These are phyloP conservation scores for Neurospora sp. DNA, from an alignment of 2,329 filamentous ascomycete species.

Conservation along the genomic window DNA sequence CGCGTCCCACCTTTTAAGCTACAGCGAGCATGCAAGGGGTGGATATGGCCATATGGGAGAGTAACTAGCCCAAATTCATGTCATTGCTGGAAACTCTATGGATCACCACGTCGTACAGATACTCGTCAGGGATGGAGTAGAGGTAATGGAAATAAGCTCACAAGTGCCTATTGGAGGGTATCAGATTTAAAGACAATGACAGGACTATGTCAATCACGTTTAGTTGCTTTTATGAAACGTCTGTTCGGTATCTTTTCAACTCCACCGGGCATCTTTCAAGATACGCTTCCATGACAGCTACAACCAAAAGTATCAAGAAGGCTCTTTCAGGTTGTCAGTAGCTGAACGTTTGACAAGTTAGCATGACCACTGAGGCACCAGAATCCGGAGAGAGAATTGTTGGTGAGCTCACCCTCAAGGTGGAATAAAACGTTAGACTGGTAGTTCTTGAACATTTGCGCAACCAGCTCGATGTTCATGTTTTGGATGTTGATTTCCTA, in stretches of 20 bases:
- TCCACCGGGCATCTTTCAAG: not conserved
- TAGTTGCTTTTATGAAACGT: too few species aligned
- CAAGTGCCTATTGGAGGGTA: too few species aligned
- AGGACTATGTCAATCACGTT: too few species aligned
- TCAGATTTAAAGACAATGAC: too few species aligned
- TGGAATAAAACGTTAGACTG: constrained; percentile 97
- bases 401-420: constrained; percentile 61
- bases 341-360: constrained; percentile 35
- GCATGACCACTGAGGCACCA: not conserved
- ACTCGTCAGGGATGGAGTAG: too few species aligned
- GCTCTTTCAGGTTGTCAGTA: constrained; percentile 74
- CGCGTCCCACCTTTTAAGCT: not conserved
- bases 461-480: constrained; percentile 96
- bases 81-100: not conserved
- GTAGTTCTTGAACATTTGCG: constrained; percentile 99
- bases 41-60: not conserved
- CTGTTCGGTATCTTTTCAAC: too few species aligned
- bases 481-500: constrained; percentile 98
- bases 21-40: not conserved
- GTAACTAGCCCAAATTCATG: not conserved
- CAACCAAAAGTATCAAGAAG: constrained; percentile 37
- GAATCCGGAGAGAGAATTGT: not conserved
- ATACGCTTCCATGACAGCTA: not conserved
- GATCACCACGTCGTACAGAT: not conserved
- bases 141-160: too few species aligned